Conservation (phyloP, 2,329 filamentous ascomycete genomes). For the Colletotrichum navitas region DNA sequence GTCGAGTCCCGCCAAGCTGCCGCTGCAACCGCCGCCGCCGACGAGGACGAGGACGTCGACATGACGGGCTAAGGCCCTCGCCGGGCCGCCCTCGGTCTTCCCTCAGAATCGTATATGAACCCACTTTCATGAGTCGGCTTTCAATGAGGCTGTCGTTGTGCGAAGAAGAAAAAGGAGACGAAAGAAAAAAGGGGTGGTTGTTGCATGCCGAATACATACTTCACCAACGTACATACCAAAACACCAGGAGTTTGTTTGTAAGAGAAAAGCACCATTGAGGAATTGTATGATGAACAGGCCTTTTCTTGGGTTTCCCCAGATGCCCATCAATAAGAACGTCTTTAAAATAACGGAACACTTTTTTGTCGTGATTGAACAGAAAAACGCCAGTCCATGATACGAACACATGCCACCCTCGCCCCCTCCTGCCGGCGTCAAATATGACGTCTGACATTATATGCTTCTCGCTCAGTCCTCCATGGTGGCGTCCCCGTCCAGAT, state of each 20-base stretch:
- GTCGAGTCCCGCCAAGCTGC: constrained; percentile 65
- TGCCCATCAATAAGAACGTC: constrained; percentile 4
- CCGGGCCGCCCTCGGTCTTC: background rate
- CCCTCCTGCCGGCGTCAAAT: background rate
- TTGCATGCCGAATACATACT: background rate
- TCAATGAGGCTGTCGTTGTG: background rate
- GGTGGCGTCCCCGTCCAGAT: constrained; percentile 60
- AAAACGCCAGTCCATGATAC: constrained; percentile 36
- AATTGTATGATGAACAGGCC: constrained; percentile 29
- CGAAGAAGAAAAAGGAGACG: background rate
- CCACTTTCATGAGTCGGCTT: background rate
- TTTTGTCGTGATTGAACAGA: constrained; percentile 14
- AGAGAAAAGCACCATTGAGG: constrained; percentile 10
- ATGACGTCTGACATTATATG: background rate
- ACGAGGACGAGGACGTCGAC: constrained; percentile 65
- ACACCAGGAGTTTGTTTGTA: constrained; percentile 3
- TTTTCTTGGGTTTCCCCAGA: background rate
- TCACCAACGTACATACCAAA: background rate
- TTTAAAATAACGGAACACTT: constrained; percentile 4
- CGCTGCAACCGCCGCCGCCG: constrained; percentile 44
- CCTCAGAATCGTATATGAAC: background rate
- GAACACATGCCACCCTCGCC: background rate
- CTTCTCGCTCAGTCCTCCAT: constrained; percentile 69
- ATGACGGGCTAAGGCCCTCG: constrained; percentile 65
- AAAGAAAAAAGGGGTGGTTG: background rate